Conservation (phyloP, 345 rosid species). For the Gossypium longicalyx region DNA sequence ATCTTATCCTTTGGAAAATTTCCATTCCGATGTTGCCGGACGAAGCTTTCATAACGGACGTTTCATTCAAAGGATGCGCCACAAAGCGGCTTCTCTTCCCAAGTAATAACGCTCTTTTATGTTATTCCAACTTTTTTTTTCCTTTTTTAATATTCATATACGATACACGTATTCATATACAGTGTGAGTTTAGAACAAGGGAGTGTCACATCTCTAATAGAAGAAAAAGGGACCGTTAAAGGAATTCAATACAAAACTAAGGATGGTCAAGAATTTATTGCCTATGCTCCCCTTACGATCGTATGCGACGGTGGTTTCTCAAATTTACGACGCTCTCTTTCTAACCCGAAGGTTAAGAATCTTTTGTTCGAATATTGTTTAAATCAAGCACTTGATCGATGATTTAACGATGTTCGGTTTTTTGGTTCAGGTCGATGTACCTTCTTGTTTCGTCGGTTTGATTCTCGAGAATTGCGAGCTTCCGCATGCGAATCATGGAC, state of each 20-base stretch:
- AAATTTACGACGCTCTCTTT: conserved; percentile 50
- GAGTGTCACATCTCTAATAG: conserved; percentile 42
- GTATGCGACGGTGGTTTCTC: conserved; percentile 52
- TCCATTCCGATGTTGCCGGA: conserved; percentile 35
- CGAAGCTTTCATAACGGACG: conserved; percentile 54
- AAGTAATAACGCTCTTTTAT: conserved; percentile 31
- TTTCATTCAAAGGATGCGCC: conserved; percentile 48
- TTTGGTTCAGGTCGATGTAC: conserved; percentile 50
- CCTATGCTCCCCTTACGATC: conserved; percentile 52
- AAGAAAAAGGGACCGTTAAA: conserved; percentile 38
- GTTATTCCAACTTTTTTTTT: not conserved
- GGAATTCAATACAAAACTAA: conserved; percentile 48
- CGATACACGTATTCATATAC: not conserved
- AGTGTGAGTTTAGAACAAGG: conserved; percentile 68
- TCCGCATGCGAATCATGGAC: conserved; percentile 58
- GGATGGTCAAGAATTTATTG: conserved; percentile 28
- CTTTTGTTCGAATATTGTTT: not conserved
- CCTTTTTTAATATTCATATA: no score
- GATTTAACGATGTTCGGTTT: not conserved
- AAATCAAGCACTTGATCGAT: not conserved
- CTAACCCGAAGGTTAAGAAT: conserved; percentile 38
- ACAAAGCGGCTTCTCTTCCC: conserved; percentile 47
- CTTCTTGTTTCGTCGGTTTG: conserved; percentile 60
- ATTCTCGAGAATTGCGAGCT: conserved; percentile 63
- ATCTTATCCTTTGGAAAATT: conserved; percentile 38